Evolutionary conservation across 2,329 filamentous ascomycete species (phyloP), one percentile per base, ranked within the genome.

Genomic region (Claviceps africana): DNA sequence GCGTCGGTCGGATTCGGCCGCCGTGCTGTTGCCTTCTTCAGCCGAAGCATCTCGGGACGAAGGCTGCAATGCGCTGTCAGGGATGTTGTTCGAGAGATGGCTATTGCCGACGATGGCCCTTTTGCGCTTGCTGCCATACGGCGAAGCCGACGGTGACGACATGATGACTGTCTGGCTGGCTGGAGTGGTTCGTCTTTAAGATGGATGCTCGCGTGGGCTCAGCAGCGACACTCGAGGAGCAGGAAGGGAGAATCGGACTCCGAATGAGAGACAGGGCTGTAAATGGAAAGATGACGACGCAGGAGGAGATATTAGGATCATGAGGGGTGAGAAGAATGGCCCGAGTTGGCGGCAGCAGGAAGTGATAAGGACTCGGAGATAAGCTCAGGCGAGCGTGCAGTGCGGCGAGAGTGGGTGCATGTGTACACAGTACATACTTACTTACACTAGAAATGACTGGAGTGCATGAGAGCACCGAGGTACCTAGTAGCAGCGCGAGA

Each of bases 11-110:
- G 75, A 75, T 64, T 83, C 78, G 55, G 77, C 77, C 50, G 85
- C 79, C 17, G 83, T 83, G 58, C 87, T 86, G 61, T 85, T 83
- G 61, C 80, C 83, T 65, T 91, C 88, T 70, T 95, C 87, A 57
- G 77, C 86, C 17, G 87, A 91, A 55, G 86, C 86, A 71, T 94
- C 87, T 64, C 86, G 81, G 37, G 87, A 90, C 19, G 86, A 88
- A 37, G 85, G 80, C 58, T 83, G 76, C 48, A 81, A 64, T 55
- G 68, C 73, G 63, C 84, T 79, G 51, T 80, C 76, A 53, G 77
- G 53, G 56, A 63, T 52, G 55, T 59, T 58, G 56, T 70, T 64
- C 56, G 73, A 64, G 69, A 75, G 71, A 56, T 72, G 67, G 50
- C 70, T 67, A 55, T 67, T 73, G 58, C 74, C 68, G 56, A 75